phyloP scores from a whole-genome alignment of 2,329 filamentous ascomycete genomes.

The Penicillium aurantiogriseum region DNA sequence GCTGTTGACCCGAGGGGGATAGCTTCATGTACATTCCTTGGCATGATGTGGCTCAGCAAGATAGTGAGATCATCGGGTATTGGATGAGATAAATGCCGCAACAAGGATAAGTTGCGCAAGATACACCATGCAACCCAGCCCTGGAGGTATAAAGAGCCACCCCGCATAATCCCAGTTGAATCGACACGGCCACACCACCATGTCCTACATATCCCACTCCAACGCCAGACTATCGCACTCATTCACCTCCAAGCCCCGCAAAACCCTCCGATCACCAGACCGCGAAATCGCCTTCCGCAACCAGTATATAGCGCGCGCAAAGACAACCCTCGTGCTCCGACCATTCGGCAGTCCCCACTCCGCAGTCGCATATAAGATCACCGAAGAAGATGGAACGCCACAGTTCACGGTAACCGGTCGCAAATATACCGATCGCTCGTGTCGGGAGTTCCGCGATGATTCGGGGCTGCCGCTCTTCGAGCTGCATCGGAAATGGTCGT shows the following conservation, averaged over 20 bases:
- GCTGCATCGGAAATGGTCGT: constrained; percentile 17
- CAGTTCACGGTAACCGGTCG: constrained; percentile 27
- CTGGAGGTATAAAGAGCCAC: neutral
- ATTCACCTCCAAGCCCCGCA: constrained; percentile 15
- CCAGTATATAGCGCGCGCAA: constrained; percentile 18
- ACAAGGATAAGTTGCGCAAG: neutral
- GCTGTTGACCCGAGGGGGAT: neutral
- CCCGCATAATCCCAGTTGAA: neutral
- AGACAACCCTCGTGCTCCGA: constrained; percentile 19
- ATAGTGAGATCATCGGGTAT: constrained; percentile 1
- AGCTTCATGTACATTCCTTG: constrained; percentile 5
- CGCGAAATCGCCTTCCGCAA: constrained; percentile 23
- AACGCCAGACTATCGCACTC: constrained; percentile 19
- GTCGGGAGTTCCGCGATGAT: constrained; percentile 27
- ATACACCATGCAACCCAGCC: neutral
- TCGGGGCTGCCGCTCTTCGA: constrained; percentile 30
- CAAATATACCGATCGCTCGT: constrained; percentile 23
- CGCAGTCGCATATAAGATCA: constrained; percentile 19
- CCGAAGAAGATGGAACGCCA: constrained; percentile 15
- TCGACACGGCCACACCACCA: neutral
- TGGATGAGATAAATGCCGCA: constrained; percentile 8
- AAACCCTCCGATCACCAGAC: constrained; percentile 18
- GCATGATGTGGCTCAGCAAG: constrained; percentile 6
- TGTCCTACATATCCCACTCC: constrained; percentile 20
- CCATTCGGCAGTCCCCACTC: constrained; percentile 19